These are phyloP conservation scores for Pachysandra terminalis DNA, from an alignment of 164 flowering plant genomes.

Conservation along the genomic window DNA sequence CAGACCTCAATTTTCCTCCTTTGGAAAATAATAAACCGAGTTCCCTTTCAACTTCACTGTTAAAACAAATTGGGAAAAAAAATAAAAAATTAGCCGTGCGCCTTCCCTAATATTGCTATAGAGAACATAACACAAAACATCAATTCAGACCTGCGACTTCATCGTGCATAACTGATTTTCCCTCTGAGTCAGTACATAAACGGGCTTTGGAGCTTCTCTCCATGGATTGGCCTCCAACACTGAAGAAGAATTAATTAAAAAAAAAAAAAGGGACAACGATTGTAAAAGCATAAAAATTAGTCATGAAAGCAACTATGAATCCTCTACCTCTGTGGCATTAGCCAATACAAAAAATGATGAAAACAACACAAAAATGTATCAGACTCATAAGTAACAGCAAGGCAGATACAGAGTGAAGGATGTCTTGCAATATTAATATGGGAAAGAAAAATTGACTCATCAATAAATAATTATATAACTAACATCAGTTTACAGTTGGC, in stretches of 20 bases:
- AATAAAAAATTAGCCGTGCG: background rate
- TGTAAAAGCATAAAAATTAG: background rate
- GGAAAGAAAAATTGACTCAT: background rate
- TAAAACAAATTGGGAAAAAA: too few relatives aligned
- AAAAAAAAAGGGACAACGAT: background rate
- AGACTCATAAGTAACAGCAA: too few relatives aligned
- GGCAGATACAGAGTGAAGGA: too few relatives aligned
- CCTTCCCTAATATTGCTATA: background rate
- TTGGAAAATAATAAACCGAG: slow-evolving; percentile 87
- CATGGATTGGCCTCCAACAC: slow-evolving; percentile 96
- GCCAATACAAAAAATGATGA: background rate
- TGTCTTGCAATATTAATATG: too few relatives aligned
- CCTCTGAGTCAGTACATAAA: slow-evolving; percentile 84
- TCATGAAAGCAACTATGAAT: background rate
- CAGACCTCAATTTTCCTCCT: slow-evolving; percentile 47
- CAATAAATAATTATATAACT: too few relatives aligned
- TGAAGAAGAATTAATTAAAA: slow-evolving; percentile 25
- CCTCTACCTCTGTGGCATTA: background rate
- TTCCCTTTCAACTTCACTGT: slow-evolving; percentile 95
- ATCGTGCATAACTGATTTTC: slow-evolving; percentile 93
- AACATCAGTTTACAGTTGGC: too few relatives aligned
- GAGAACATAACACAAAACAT: background rate
- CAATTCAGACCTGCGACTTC: slow-evolving; percentile 77
- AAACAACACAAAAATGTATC: too few relatives aligned
- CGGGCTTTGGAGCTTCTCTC: slow-evolving; percentile 82